Percentiles rank a stretch among this genome's conserved stretches.
Conservation (phyloP, 805 yeast genomes). For the Wickerhamiella kazuoi region DNA sequence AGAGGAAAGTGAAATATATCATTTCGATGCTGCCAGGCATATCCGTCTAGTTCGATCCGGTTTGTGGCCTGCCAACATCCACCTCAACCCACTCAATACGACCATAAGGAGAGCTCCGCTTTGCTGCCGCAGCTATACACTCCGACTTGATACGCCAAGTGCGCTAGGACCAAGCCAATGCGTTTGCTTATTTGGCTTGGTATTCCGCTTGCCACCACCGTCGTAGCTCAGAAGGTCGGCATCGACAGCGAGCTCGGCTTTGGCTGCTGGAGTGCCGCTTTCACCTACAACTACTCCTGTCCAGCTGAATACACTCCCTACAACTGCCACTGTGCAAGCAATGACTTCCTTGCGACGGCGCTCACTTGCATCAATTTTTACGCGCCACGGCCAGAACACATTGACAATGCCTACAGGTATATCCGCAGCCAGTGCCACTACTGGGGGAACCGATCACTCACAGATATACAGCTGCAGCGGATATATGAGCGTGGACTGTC, state of each 20-base stretch:
- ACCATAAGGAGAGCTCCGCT: too few species aligned
- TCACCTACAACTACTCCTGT: slow-evolving; percentile 18
- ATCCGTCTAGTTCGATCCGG: too few species aligned
- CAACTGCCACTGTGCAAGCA: slow-evolving; percentile 16
- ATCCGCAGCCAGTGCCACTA: slow-evolving; percentile 17
- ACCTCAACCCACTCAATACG: too few species aligned
- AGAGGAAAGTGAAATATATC: too few species aligned
- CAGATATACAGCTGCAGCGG: slow-evolving; percentile 13
- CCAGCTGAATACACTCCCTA: slow-evolving; percentile 11
- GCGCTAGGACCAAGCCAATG: too few species aligned
- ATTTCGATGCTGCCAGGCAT: too few species aligned
- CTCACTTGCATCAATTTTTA: slow-evolving; percentile 15
- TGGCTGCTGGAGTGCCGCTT: slow-evolving; percentile 20
- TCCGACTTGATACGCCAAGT: too few species aligned
- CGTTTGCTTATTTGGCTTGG: too few species aligned
- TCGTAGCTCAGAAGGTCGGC: slow-evolving; percentile 18
- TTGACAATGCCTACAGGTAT: slow-evolving; percentile 14
- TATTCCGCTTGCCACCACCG: too few species aligned
- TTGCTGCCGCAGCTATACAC: too few species aligned
- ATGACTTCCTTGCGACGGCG: slow-evolving; percentile 18
- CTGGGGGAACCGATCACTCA: slow-evolving; percentile 15
- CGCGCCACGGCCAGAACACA: slow-evolving; percentile 12
- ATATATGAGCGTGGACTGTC: slow-evolving; percentile 12
- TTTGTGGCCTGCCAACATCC: too few species aligned
- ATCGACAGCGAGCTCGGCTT: slow-evolving; percentile 17